These are phyloP conservation scores for Purpureocillium takamizusanense DNA, from an alignment of 2,329 filamentous ascomycete species.

Conservation along the genomic window DNA sequence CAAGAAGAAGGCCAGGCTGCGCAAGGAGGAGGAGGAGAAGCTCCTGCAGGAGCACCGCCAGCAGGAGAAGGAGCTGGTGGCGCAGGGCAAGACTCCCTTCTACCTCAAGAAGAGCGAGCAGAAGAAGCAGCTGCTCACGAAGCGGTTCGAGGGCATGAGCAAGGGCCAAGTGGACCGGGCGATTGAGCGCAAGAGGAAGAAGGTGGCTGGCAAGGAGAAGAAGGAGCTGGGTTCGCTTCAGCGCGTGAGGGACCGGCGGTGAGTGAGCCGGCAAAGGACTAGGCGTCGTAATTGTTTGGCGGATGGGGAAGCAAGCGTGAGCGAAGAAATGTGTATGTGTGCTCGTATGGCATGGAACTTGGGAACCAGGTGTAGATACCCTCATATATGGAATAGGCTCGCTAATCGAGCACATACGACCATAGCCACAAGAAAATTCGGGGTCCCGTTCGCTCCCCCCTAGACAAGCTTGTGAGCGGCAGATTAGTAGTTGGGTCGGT, in stretches of 20 bases:
- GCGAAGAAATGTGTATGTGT: no score
- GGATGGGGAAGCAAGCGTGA: no score
- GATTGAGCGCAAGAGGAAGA: constrained; percentile 84
- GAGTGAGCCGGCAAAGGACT: background rate
- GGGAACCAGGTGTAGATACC: no score
- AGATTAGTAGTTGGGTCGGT: no score
- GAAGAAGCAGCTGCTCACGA: constrained; percentile 74
- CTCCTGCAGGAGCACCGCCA: constrained; percentile 68
- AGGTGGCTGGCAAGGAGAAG: constrained; percentile 77
- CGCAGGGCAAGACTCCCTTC: constrained; percentile 85
- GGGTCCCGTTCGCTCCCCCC: no score
- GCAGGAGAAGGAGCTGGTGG: constrained; percentile 76
- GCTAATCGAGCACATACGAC: no score
- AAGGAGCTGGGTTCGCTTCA: constrained; percentile 50
- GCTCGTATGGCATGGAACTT: no score
- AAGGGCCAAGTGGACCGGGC: constrained; percentile 74
- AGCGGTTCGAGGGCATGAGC: constrained; percentile 76
- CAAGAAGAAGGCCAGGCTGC: constrained; percentile 59
- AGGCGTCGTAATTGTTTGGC: no score
- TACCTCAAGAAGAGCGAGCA: constrained; percentile 88
- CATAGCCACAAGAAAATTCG: no score
- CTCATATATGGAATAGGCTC: no score
- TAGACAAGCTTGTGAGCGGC: no score
- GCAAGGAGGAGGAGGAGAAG: constrained; percentile 60
- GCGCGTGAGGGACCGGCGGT: constrained; percentile 13